Conservation (phyloP, 441 rosid genomes). For the Eruca vesicaria region DNA sequence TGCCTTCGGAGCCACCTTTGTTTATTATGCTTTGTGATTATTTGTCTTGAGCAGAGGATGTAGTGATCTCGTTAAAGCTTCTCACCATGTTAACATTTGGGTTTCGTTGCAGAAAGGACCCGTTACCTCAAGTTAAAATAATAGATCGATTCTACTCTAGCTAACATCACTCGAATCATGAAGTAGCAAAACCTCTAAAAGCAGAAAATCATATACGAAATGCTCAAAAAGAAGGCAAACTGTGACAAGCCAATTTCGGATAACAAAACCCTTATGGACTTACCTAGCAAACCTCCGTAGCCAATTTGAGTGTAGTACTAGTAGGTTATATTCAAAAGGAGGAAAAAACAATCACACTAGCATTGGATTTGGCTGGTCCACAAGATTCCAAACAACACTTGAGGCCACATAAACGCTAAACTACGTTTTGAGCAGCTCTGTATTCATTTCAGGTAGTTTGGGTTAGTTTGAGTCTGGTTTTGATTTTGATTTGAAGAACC, state of each 20-base stretch:
- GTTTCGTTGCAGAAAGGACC: not conserved
- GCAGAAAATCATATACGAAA: no score
- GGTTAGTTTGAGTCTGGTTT: not conserved
- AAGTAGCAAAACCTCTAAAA: not conserved
- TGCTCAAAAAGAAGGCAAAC: no score
- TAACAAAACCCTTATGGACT: no score
- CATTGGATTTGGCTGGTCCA: slow-evolving; percentile 55
- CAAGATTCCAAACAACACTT: slow-evolving; percentile 58
- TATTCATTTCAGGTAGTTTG: not conserved
- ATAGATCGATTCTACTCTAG: no score
- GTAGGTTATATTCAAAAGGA: no score
- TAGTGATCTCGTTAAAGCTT: not conserved
- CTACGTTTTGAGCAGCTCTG: not conserved
- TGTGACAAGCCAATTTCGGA: no score
- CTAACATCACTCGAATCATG: no score
- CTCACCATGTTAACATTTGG: not conserved
- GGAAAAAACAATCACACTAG: not conserved
- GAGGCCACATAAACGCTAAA: slow-evolving; percentile 31
- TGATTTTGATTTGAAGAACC: slow-evolving; percentile 1
- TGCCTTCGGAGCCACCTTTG: not conserved
- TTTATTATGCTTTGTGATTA: not conserved
- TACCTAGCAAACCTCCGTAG: no score
- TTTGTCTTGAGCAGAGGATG: not conserved
- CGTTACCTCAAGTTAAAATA: no score
- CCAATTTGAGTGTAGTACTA: no score